These are phyloP conservation scores for Aspergillus biplanus DNA, from an alignment of 495 filamentous ascomycete species.

Conservation along the genomic window DNA sequence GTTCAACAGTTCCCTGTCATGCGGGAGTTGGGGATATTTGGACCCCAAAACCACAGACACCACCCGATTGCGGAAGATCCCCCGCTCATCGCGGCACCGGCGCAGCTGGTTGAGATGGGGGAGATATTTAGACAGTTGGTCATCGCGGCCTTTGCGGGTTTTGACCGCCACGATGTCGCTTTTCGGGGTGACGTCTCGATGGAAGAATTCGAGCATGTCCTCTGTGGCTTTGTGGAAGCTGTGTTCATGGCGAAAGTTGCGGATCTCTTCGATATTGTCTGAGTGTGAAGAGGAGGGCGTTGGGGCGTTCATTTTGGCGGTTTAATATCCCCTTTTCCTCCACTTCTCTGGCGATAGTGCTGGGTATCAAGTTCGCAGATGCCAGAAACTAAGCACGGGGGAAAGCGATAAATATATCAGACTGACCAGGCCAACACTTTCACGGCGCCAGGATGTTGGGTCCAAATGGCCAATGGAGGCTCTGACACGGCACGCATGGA, in stretches of 20 bases:
- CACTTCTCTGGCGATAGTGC: background rate
- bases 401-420: no score
- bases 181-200: background rate
- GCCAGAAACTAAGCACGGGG: no score
- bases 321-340: background rate
- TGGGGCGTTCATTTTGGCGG: no score
- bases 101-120: background rate
- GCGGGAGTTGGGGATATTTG: constrained; percentile 1
- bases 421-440: no score
- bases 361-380: no score
- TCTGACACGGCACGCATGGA: no score
- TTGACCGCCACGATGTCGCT: background rate
- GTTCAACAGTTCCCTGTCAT: background rate
- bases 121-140: background rate
- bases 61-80: background rate
- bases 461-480: no score
- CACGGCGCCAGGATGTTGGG: no score
- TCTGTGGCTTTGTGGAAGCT: constrained; percentile 1
- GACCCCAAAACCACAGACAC: background rate
- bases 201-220: constrained; percentile 3
- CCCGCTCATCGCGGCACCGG: background rate
- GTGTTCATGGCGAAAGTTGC: background rate
- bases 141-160: background rate
- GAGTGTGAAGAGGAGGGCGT: background rate
- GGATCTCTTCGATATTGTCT: background rate